Evolutionary conservation across 2,329 filamentous ascomycete genomes (phyloP).

Genomic region (Penicillium paneum): DNA sequence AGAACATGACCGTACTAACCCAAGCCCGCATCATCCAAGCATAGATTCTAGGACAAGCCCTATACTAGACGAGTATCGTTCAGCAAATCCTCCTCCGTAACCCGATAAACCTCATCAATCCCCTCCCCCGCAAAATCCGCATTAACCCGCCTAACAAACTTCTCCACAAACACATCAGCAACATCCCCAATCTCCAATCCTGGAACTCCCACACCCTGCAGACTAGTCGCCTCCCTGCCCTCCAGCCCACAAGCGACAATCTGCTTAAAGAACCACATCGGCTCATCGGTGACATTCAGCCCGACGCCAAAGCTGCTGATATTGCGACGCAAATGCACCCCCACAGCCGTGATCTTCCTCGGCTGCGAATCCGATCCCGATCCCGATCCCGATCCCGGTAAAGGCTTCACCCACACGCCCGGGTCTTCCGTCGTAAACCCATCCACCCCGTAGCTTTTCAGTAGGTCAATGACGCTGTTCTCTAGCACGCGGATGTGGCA

Average conservation of each 20-base stretch:
- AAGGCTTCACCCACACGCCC: constrained; percentile 71
- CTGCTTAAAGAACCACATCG: constrained; percentile 66
- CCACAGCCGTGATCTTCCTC: constrained; percentile 81
- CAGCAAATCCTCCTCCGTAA: constrained; percentile 32
- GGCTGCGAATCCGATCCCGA: constrained; percentile 15
- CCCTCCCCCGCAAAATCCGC: constrained; percentile 35
- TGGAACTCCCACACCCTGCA: constrained; percentile 53
- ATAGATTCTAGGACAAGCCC: neutral
- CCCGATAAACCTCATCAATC: constrained; percentile 41
- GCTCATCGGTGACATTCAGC: constrained; percentile 51
- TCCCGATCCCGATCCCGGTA: constrained; percentile 2
- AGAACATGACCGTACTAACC: neutral
- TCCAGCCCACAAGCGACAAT: constrained; percentile 89
- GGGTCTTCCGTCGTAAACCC: constrained; percentile 70
- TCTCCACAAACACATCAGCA: constrained; percentile 36
- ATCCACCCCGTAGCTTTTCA: constrained; percentile 58
- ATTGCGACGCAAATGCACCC: constrained; percentile 83
- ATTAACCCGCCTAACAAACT: constrained; percentile 41
- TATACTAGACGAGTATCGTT: neutral
- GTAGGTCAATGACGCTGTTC: constrained; percentile 65
- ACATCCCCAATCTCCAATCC: constrained; percentile 39
- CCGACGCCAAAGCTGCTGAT: constrained; percentile 82
- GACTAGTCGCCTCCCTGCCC: constrained; percentile 74
- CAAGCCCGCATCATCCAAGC: neutral
- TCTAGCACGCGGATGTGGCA: constrained; percentile 79